phyloP scores from a whole-genome alignment of 2,329 filamentous ascomycete genomes.

The Pseudogymnoascus pannorum region DNA sequence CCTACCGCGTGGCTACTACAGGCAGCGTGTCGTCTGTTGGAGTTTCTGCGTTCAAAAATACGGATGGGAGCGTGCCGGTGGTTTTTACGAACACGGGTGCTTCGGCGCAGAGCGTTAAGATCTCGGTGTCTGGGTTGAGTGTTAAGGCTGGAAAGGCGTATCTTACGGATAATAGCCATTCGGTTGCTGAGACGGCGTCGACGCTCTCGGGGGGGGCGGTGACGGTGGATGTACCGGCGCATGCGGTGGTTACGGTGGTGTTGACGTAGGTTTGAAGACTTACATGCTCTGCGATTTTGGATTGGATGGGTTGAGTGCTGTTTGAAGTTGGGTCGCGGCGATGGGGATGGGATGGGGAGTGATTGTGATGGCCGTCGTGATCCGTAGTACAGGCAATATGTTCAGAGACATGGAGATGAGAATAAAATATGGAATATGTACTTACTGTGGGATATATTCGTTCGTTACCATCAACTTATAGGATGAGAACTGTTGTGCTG shows the following conservation, averaged over 20 bases:
- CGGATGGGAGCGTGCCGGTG: conserved; percentile 17
- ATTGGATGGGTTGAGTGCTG: background rate
- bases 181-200: background rate
- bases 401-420: background rate
- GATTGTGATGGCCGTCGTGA: background rate
- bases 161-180: conserved; percentile 3
- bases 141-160: background rate
- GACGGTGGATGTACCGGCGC: background rate
- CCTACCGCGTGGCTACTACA: conserved; percentile 14
- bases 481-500: background rate
- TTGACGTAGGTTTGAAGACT: background rate
- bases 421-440: background rate
- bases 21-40: background rate
- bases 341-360: background rate
- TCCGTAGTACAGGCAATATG: background rate
- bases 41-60: conserved; percentile 16
- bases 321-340: background rate
- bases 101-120: background rate
- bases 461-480: background rate
- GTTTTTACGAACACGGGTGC: conserved; percentile 17
- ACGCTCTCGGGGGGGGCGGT: background rate
- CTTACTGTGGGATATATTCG: background rate
- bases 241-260: background rate
- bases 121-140: background rate
- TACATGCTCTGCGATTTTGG: background rate